A percentile compares a stretch with the other conserved stretches of the same genome.
These are phyloP conservation scores for Epichloe sibirici DNA, from an alignment of 2,329 filamentous ascomycete species.

Conservation along the genomic window DNA sequence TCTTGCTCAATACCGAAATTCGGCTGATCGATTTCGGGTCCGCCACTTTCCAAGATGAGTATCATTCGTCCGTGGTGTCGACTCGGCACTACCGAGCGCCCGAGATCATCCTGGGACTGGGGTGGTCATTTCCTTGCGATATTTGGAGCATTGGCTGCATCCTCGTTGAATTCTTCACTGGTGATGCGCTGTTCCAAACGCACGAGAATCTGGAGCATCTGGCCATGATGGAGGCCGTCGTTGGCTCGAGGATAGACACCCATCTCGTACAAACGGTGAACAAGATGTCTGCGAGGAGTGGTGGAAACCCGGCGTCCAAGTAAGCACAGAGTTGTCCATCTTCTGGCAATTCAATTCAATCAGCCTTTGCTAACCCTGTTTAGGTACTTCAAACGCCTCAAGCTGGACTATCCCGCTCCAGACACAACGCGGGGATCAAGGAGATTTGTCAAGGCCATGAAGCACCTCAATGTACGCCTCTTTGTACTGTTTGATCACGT, in stretches of 20 bases:
- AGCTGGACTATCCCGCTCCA: conserved; percentile 50
- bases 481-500: not conserved
- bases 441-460: conserved; percentile 62
- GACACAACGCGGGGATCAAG: conserved; percentile 54
- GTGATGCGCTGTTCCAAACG: conserved; percentile 59
- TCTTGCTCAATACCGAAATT: conserved; percentile 57
- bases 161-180: conserved; percentile 59
- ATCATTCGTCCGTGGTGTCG: conserved; percentile 59
- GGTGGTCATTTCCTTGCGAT: conserved; percentile 61
- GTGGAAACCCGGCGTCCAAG: conserved; percentile 52
- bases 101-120: conserved; percentile 58
- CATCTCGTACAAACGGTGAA: conserved; percentile 38
- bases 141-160: conserved; percentile 67
- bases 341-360: too few relatives aligned
- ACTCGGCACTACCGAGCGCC: conserved; percentile 59
- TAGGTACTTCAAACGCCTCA: conserved; percentile 55
- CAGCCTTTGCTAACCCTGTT: not conserved
- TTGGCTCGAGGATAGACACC: conserved; percentile 44
- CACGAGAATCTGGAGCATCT: conserved; percentile 62
- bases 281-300: conserved; percentile 42
- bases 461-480: conserved; percentile 44
- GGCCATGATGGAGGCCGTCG: conserved; percentile 65
- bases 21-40: conserved; percentile 61
- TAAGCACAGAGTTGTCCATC: conserved; percentile 22
- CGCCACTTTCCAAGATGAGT: conserved; percentile 61